Evolutionary conservation across 1,284 basidiomycete genomes (phyloP).

Genomic region (Ceratobasidium sp.): DNA sequence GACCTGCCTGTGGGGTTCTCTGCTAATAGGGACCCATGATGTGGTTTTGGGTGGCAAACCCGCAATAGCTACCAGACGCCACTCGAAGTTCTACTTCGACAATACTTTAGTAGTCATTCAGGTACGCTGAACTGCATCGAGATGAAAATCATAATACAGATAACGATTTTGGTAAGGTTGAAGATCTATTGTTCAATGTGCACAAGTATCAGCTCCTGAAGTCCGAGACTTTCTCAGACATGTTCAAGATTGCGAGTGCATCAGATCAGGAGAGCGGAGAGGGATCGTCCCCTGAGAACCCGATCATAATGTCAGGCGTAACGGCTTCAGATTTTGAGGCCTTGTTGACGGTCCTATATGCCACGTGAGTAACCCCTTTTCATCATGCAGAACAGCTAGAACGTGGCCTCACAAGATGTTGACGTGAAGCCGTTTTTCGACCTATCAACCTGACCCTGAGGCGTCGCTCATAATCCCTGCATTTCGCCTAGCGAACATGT

Average conservation of each 20-base stretch:
- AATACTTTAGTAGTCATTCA: slow-evolving; percentile 22
- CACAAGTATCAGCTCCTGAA: slow-evolving; percentile 32
- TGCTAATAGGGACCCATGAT: too few relatives aligned
- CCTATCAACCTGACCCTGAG: neutral
- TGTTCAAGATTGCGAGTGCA: neutral
- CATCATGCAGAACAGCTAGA: neutral
- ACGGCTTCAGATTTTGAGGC: slow-evolving; percentile 20
- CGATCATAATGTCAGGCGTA: slow-evolving; percentile 13
- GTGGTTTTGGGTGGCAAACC: too few relatives aligned
- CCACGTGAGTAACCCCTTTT: neutral
- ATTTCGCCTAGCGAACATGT: slow-evolving; percentile 24
- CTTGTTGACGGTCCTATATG: slow-evolving; percentile 16
- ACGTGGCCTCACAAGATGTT: neutral
- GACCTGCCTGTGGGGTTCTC: too few relatives aligned
- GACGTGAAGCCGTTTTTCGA: slow-evolving; percentile 10
- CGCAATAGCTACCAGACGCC: neutral
- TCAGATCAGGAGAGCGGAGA: neutral
- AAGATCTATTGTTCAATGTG: slow-evolving; percentile 9
- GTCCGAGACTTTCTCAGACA: slow-evolving; percentile 21
- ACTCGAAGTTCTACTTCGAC: slow-evolving; percentile 9
- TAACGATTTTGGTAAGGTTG: neutral
- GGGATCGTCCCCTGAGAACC: slow-evolving; percentile 7
- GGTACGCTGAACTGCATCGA: neutral
- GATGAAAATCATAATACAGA: neutral
- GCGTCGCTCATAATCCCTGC: slow-evolving; percentile 19